Base-by-base conservation (phyloP, 441 rosid genomes). In the Pelargonium fulgidum region DNA sequence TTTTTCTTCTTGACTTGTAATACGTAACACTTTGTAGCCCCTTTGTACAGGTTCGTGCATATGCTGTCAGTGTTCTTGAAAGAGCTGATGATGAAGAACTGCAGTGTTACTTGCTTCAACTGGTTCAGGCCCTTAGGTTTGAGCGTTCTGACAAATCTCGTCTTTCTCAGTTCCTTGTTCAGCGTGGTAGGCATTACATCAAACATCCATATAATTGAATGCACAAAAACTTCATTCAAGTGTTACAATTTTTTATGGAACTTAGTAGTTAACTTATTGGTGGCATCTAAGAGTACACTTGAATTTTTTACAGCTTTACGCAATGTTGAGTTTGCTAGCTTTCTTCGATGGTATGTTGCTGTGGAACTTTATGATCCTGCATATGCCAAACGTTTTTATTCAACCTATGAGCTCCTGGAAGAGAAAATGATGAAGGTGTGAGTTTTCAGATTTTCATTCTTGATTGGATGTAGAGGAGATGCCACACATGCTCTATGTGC, bases 41-140 rank as follows among this genome's bases (percentile, higher is more conserved):
- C 59, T 84, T 75, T 71, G 70, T 73, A 76, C 83, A 95, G 99
- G 99, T 95, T 70, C 96, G 97, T 74, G 99, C 98, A 78, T 92
- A 90, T 85, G 98, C 97, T 80, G 99, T 95, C 71, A 86, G 94
- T 75, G 92, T 95, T 77, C 96, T 95, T 77, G 98, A 88, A 79
- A 85, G 99, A 80, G 99, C 98, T 70, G 99, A 87, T 77, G 99
- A 95, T 79, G 99, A 89, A 77, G 99, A 95, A 76, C 95, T 95
- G 50, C 95, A 90, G 81, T 95, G 99, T 81, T 94, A 95, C 85
- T 83, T 92, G 78, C 96, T 95, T 78, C 98, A 95, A 78, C 75
- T 95, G 75, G 99, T 95, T 81, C 98, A 95, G 85, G 99, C 99
- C 77, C 96, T 95, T 74, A 89, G 93, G 71, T 92, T 92, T 87